Conservation (phyloP, 1,139 yeast species). For the Hansenula anomala region DNA sequence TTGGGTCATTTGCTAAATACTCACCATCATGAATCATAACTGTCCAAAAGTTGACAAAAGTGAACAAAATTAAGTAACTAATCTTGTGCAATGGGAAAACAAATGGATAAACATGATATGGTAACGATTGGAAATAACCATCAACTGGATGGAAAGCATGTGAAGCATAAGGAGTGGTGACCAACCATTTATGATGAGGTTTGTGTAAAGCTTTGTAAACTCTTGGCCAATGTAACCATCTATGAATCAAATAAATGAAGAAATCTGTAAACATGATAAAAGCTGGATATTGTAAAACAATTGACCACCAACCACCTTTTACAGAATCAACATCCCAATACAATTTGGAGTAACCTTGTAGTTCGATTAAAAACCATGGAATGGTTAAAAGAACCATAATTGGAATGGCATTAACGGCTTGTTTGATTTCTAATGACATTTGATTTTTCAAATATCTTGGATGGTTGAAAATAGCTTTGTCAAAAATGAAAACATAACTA, state of each 20-base stretch:
- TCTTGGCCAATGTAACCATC: conserved; percentile 87
- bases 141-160: conserved; percentile 99
- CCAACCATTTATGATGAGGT: conserved; percentile 99
- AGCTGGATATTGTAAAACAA: conserved; percentile 62
- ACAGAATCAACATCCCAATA: conserved; percentile 61
- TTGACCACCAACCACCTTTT: conserved; percentile 66
- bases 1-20: conserved; percentile 87
- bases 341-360: conserved; percentile 76
- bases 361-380: conserved; percentile 84
- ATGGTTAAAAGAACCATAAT: conserved; percentile 79
- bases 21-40: conserved; percentile 98
- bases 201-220: conserved; percentile 86
- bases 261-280: conserved; percentile 92
- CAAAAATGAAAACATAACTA: conserved; percentile 75
- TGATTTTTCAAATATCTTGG: conserved; percentile 95
- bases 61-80: conserved; percentile 72
- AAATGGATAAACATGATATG: conserved; percentile 89
- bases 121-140: conserved; percentile 88
- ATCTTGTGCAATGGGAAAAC: conserved; percentile 89
- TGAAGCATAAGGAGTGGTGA: conserved; percentile 96
- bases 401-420: conserved; percentile 81
- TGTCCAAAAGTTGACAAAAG: conserved; percentile 95
- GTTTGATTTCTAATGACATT: conserved; percentile 72
- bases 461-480: conserved; percentile 85
- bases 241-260: conserved; percentile 85